These are phyloP conservation scores for Hyphopichia wangnamkhiaoensis DNA, from an alignment of 1,139 yeast species.

Conservation along the genomic window DNA sequence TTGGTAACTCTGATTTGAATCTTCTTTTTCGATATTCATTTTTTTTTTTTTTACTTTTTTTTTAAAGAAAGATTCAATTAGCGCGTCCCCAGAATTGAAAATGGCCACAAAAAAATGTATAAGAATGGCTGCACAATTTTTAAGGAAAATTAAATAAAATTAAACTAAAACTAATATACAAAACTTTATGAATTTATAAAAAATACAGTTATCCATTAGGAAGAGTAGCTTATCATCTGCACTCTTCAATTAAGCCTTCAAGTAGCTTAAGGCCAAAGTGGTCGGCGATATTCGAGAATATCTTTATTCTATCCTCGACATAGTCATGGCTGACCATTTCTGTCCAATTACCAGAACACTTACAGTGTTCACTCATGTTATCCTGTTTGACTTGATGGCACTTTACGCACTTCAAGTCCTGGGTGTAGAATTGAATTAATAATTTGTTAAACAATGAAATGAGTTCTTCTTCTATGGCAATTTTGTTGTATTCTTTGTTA, in stretches of 20 bases:
- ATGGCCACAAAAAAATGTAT: constrained; percentile 2
- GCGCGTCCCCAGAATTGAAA: no score
- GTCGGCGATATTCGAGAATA: constrained; percentile 60
- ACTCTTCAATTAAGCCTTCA: constrained; percentile 44
- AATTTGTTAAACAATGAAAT: constrained; percentile 62
- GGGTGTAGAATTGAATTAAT: constrained; percentile 65
- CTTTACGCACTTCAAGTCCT: constrained; percentile 79
- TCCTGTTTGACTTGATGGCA: constrained; percentile 70
- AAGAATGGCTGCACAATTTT: not conserved
- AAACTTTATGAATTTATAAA: no score
- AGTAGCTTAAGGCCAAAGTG: constrained; percentile 64
- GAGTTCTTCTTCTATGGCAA: constrained; percentile 75
- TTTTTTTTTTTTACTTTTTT: no score
- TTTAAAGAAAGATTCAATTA: no score
- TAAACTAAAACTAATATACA: not conserved
- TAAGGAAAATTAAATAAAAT: not conserved
- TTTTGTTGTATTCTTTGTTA: constrained; percentile 60
- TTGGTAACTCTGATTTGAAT: no score
- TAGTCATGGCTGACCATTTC: constrained; percentile 53
- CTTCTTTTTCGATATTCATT: no score
- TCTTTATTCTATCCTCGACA: constrained; percentile 44
- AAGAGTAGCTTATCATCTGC: no score
- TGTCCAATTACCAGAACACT: constrained; percentile 86
- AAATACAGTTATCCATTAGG: not conserved
- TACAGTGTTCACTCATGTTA: constrained; percentile 74